These are phyloP conservation scores for Lachancea meyersii DNA, from an alignment of 805 yeast species.

Conservation along the genomic window DNA sequence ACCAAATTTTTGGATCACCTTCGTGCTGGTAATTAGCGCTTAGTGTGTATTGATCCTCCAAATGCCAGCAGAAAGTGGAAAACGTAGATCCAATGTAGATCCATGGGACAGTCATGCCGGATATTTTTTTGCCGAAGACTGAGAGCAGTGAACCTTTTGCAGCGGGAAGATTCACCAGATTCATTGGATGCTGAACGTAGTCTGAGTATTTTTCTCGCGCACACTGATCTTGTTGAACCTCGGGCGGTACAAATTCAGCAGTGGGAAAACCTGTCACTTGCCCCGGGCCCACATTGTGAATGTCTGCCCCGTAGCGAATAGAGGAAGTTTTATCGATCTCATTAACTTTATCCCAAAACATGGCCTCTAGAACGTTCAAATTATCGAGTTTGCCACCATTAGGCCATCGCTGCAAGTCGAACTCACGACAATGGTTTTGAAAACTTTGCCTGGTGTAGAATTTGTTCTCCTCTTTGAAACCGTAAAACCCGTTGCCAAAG, in stretches of 20 bases:
- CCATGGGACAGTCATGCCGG: conserved; percentile 97
- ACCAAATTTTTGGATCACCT: conserved; percentile 91
- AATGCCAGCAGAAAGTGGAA: conserved; percentile 95
- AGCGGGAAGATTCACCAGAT: conserved; percentile 65
- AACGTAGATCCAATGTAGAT: conserved; percentile 82
- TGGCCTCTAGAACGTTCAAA: conserved; percentile 46
- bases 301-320: conserved; percentile 81
- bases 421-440: conserved; percentile 46
- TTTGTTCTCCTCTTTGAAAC: conserved; percentile 65
- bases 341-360: conserved; percentile 59
- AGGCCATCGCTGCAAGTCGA: conserved; percentile 40
- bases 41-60: conserved; percentile 87
- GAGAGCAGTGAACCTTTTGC: conserved; percentile 64
- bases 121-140: conserved; percentile 57
- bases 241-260: conserved; percentile 27
- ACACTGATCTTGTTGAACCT: conserved; percentile 10
- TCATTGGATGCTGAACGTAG: conserved; percentile 63
- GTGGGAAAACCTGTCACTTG: conserved; percentile 75
- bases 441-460: conserved; percentile 57
- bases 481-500: conserved; percentile 83
- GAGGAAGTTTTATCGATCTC: conserved; percentile 41
- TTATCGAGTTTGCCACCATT: conserved; percentile 27
- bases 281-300: conserved; percentile 58
- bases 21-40: conserved; percentile 89
- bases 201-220: conserved; percentile 22